A percentile compares a stretch with the other conserved stretches of the same genome.
phyloP scores from a whole-genome alignment of 306 rosid genomes.

The Quercus cerris region DNA sequence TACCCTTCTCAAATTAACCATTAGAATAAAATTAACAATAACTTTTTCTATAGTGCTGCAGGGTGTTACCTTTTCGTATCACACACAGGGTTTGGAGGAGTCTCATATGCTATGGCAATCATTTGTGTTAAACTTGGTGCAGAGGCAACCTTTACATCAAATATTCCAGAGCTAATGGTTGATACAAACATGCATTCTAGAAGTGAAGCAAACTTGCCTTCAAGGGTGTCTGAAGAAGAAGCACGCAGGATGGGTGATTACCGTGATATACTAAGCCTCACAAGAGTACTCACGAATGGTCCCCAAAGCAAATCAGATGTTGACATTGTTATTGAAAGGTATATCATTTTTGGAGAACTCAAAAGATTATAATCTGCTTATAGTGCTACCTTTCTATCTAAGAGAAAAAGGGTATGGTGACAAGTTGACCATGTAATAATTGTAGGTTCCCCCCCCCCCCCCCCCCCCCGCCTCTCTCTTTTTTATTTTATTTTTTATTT shows the following conservation, averaged over 20 bases:
- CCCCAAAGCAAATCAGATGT: conserved; percentile 91
- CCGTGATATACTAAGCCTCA: conserved; percentile 90
- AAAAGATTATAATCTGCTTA: too few relatives aligned
- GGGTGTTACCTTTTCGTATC: conserved; percentile 80
- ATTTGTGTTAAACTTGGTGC: conserved; percentile 63
- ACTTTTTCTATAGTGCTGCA: conserved; percentile 56
- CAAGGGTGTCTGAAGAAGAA: conserved; percentile 57
- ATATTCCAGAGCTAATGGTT: conserved; percentile 39
- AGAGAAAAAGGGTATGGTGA: background rate
- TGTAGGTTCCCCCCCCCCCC: too few relatives aligned
- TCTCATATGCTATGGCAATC: conserved; percentile 82
- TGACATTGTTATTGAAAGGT: conserved; percentile 84
- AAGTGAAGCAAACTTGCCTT: conserved; percentile 37
- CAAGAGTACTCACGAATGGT: conserved; percentile 75
- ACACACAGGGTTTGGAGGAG: conserved; percentile 96
- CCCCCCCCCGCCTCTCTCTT: too few relatives aligned
- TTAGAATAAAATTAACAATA: conserved; percentile 2
- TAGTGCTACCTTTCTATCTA: background rate
- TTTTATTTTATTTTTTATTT: background rate
- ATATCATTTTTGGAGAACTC: conserved; percentile 5
- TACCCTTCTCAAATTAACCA: background rate
- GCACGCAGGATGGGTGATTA: conserved; percentile 79
- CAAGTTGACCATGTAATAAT: background rate
- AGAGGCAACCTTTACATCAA: conserved; percentile 42
- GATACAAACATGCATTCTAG: conserved; percentile 24